phyloP scores from a whole-genome alignment of 208 protist genomes.

The Trypanosoma congolense region DNA sequence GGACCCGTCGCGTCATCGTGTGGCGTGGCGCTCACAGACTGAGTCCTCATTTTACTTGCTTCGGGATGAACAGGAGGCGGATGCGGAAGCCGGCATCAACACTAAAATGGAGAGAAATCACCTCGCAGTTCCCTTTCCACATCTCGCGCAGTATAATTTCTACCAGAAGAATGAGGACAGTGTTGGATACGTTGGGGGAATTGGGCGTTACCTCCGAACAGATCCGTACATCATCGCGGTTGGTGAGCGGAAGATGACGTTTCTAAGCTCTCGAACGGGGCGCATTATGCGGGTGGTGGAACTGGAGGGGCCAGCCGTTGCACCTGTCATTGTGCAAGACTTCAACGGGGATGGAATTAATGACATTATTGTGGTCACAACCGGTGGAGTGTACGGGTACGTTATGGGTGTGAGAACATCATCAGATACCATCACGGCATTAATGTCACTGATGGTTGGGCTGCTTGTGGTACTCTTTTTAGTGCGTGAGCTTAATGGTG shows the following conservation, averaged over 20 bases:
- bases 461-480: slow-evolving; percentile 71
- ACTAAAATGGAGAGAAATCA: slow-evolving; percentile 20
- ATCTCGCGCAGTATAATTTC: slow-evolving; percentile 70
- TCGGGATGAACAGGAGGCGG: slow-evolving; percentile 27
- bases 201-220: slow-evolving; percentile 37
- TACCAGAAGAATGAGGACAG: slow-evolving; percentile 41
- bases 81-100: slow-evolving; percentile 11
- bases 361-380: slow-evolving; percentile 79
- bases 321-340: slow-evolving; percentile 74
- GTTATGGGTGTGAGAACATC: slow-evolving; percentile 51
- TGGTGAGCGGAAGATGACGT: slow-evolving; percentile 51
- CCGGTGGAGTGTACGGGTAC: slow-evolving; percentile 63
- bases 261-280: slow-evolving; percentile 61
- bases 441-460: slow-evolving; percentile 72
- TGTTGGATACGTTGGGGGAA: slow-evolving; percentile 39
- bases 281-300: slow-evolving; percentile 50
- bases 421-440: slow-evolving; percentile 54
- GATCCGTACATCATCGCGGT: slow-evolving; percentile 84
- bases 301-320: slow-evolving; percentile 50
- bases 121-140: slow-evolving; percentile 42
- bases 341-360: slow-evolving; percentile 87
- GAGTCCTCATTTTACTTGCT: slow-evolving; percentile 37
- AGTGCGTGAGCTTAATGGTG: slow-evolving; percentile 39
- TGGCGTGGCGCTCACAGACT: slow-evolving; percentile 79
- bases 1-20: slow-evolving; percentile 62